phyloP scores from a whole-genome alignment of 495 filamentous ascomycete species.

The Penicillium coffeae region DNA sequence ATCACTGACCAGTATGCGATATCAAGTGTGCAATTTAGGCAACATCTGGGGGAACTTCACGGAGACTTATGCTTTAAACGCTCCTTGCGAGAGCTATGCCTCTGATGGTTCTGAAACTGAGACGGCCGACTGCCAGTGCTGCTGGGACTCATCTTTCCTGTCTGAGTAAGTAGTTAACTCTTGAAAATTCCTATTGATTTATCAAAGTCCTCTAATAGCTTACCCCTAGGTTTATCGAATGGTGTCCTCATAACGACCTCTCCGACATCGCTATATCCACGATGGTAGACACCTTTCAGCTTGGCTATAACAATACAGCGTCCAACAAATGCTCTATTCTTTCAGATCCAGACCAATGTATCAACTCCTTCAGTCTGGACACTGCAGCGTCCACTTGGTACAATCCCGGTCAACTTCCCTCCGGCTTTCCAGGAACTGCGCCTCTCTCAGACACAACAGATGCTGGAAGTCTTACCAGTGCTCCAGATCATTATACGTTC shows the following conservation, averaged over 20 bases:
- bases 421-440: constrained; percentile 1
- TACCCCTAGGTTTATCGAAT: not conserved
- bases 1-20: not conserved
- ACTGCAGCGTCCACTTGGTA: not conserved
- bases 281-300: not conserved
- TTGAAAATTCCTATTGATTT: not conserved
- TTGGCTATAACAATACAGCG: not conserved
- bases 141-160: constrained; percentile 1
- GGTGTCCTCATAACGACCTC: constrained; percentile 1
- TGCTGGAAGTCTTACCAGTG: constrained; percentile 1
- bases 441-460: not conserved
- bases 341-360: not conserved
- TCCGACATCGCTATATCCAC: not conserved
- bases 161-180: not conserved
- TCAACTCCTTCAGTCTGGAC: not conserved
- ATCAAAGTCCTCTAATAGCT: too few relatives aligned
- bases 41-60: constrained; percentile 1
- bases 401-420: constrained; percentile 1
- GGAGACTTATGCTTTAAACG: not conserved
- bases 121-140: constrained; percentile 1
- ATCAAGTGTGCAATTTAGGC: constrained; percentile 1
- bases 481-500: constrained; percentile 3
- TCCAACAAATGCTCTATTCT: constrained; percentile 3
- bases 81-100: not conserved
- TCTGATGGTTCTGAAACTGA: not conserved